phyloP scores from a whole-genome alignment of 2,329 filamentous ascomycete species.

The Colletotrichum melonis region DNA sequence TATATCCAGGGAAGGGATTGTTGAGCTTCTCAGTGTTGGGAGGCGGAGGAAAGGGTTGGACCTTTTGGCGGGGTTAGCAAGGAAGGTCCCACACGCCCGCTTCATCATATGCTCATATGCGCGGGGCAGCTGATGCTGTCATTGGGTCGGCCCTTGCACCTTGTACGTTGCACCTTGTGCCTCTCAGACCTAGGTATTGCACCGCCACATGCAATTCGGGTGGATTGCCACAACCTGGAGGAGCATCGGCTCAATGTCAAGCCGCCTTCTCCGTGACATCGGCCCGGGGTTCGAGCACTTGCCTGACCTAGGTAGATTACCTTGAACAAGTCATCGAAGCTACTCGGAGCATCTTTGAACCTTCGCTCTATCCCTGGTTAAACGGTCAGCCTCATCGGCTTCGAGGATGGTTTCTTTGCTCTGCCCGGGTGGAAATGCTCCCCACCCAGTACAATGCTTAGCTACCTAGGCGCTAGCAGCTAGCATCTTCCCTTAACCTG shows the following conservation, averaged over 20 bases:
- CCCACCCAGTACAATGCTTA: neutral
- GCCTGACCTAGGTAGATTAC: no score
- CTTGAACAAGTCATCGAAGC: neutral
- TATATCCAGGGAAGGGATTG: conserved; percentile 20
- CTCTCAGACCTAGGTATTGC: conserved; percentile 3
- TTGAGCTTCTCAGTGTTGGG: conserved; percentile 33
- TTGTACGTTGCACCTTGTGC: neutral
- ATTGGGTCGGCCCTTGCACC: conserved; percentile 12
- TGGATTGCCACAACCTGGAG: neutral
- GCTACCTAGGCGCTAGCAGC: neutral
- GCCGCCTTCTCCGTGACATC: neutral
- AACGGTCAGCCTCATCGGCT: neutral
- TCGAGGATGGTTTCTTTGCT: neutral
- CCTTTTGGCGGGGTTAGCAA: conserved; percentile 33
- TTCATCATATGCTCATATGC: conserved; percentile 32
- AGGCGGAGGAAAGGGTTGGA: conserved; percentile 28
- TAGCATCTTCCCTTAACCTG: neutral
- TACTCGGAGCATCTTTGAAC: neutral
- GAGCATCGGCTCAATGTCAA: neutral
- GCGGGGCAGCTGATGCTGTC: conserved; percentile 36
- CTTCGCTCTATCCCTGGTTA: neutral
- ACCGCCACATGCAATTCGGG: conserved; percentile 22
- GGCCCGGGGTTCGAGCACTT: no score
- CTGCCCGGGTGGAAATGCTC: neutral
- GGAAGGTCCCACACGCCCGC: conserved; percentile 27